Conservation (phyloP, 1,139 yeast species). For the Diutina ranongensis region DNA sequence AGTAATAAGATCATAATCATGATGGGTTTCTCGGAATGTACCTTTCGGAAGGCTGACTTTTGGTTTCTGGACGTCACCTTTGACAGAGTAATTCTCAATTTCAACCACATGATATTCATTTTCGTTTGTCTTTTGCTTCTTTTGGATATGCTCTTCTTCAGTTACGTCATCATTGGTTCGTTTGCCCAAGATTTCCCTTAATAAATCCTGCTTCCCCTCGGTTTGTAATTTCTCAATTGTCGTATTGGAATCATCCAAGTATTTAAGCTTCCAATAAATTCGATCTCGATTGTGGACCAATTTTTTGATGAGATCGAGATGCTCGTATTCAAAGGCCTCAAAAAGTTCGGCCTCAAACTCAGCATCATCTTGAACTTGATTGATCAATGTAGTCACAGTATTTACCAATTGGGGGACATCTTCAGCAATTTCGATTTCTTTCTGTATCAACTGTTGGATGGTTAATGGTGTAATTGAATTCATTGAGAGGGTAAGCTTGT, state of each 20-base stretch:
- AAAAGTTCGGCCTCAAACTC: neutral
- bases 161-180: neutral
- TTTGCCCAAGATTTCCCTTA: neutral
- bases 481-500: neutral
- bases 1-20: conserved; percentile 74
- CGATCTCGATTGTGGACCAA: conserved; percentile 1
- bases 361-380: neutral
- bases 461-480: neutral
- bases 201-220: neutral
- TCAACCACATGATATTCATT: neutral
- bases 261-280: neutral
- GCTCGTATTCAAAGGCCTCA: neutral
- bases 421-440: neutral
- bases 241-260: neutral
- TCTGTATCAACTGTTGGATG: neutral
- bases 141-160: neutral
- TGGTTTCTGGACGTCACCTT: conserved; percentile 19
- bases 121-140: neutral
- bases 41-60: conserved; percentile 74
- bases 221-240: neutral
- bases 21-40: conserved; percentile 64
- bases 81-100: neutral
- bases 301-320: conserved; percentile 1
- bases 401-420: neutral
- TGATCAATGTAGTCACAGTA: neutral